Base-by-base conservation (phyloP, 306 rosid genomes). In the Vigna nakashimae region DNA sequence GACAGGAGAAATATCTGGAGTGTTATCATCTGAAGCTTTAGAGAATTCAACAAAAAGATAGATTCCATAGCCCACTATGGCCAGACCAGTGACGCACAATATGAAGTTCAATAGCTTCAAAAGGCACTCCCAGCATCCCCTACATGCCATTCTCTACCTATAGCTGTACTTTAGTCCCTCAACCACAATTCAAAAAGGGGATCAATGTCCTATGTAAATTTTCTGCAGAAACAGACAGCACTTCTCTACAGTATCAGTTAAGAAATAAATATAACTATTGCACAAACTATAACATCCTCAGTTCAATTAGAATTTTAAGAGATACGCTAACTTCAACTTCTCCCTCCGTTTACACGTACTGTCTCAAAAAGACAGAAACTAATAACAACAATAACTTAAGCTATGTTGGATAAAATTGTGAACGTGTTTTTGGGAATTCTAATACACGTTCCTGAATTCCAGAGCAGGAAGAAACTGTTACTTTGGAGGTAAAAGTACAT, bases 11-110 rank as follows among this genome's bases (percentile, higher is more conserved):
- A 45, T 45, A 0, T 45, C 50, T 4, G 46, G 64, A 17, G 81
- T 7, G 50, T 45, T 15, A 16, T 80, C 62, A 77, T 78, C 76
- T 0, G 89, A 7, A 73, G 82, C 71, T 71, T 76, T 85, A 42
- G 64, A 11, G 80, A 73, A 92, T 69, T 85, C 89, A 67, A 96
- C 92, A 74, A 96, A 83, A 79, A 96, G 83, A 88, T 96, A 96
- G 78, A 96, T 90, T 80, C 99, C 99, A 56, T 96, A 96, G 15
- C 96, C 97, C 87, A 92, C 94, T 83, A 91, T 92, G 76, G 98
- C 94, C 74, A 96, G 85, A 84, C 99, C 99, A 80, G 86, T 79
- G 75, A 96, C 82, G 74, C 93, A 90, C 89, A 96, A 13, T 20
- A 96, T 46, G 80, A 90, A 87, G 90, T 96, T 96, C 81, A 96